Percentiles rank a stretch among this genome's conserved stretches.
Conservation (phyloP, 371 early-diverging fungal genomes). For the Mortierella sp. region DNA sequence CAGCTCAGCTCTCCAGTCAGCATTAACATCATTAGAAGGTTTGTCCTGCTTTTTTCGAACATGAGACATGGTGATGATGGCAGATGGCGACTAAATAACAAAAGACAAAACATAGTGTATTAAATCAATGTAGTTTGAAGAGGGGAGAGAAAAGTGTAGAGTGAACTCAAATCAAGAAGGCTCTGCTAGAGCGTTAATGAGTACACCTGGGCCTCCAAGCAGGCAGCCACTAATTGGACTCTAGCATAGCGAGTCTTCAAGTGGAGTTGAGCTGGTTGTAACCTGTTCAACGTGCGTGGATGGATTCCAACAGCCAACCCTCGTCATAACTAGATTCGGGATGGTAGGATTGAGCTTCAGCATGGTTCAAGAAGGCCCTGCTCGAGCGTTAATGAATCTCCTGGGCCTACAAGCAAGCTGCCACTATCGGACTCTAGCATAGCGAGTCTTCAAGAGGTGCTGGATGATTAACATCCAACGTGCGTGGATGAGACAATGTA, state of each 20-base stretch:
- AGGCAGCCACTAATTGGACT: constrained; percentile 31
- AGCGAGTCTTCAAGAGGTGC: constrained; percentile 30
- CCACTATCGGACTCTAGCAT: constrained; percentile 23
- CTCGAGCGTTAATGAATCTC: constrained; percentile 24
- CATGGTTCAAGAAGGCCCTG: constrained; percentile 9
- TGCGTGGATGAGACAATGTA: constrained; percentile 29
- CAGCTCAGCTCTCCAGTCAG: constrained; percentile 26
- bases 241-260: constrained; percentile 2
- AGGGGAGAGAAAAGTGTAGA: constrained; percentile 2
- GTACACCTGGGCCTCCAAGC: constrained; percentile 27
- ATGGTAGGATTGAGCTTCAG: constrained; percentile 3
- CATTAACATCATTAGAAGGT: constrained; percentile 9
- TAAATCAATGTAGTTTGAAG: not conserved
- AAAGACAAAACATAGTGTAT: constrained; percentile 15
- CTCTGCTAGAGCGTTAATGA: constrained; percentile 17
- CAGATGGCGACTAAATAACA: constrained; percentile 18
- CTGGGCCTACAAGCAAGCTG: constrained; percentile 20
- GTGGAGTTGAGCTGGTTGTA: constrained; percentile 29
- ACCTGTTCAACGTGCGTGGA: constrained; percentile 30
- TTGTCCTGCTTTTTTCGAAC: constrained; percentile 20
- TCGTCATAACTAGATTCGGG: constrained; percentile 23
- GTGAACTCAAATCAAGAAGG: constrained; percentile 22
- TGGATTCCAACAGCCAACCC: constrained; percentile 24
- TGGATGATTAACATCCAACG: constrained; percentile 31
- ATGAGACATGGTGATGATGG: constrained; percentile 20